A percentile compares a stretch with the other conserved stretches of the same genome.
phyloP scores from a whole-genome alignment of 2,329 filamentous ascomycete species.

The Aspergillus sergii region DNA sequence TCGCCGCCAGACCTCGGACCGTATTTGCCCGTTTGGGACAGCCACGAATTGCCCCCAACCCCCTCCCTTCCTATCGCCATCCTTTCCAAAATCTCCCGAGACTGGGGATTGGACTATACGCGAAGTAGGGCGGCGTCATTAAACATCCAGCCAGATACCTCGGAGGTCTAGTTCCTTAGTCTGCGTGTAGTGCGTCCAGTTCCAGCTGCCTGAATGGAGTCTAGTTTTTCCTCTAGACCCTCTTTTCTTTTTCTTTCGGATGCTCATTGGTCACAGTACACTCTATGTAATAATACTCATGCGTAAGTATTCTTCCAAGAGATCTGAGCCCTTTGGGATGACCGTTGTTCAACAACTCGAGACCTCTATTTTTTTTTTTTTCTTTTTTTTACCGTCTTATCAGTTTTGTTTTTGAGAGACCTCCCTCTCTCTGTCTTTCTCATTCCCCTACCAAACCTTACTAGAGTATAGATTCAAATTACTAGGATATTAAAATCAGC shows the following conservation, averaged over 20 bases:
- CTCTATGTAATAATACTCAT: conserved; percentile 12
- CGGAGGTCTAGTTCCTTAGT: conserved; percentile 1
- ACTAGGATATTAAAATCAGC: background rate
- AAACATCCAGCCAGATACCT: background rate
- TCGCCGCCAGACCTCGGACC: conserved; percentile 16
- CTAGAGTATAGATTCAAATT: background rate
- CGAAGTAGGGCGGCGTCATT: conserved; percentile 2
- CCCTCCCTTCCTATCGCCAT: background rate
- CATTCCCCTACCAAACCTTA: background rate
- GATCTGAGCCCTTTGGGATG: conserved; percentile 16
- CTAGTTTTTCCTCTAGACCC: conserved; percentile 13
- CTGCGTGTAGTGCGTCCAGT: conserved; percentile 3
- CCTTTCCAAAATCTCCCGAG: conserved; percentile 1
- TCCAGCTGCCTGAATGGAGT: conserved; percentile 8
- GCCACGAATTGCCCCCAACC: conserved; percentile 2
- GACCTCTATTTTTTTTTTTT: background rate
- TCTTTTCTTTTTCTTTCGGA: conserved; percentile 10
- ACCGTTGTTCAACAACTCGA: conserved; percentile 1
- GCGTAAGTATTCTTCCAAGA: conserved; percentile 4
- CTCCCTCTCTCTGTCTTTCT: background rate
- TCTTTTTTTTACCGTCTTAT: background rate
- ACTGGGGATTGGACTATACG: background rate
- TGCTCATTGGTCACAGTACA: conserved; percentile 6
- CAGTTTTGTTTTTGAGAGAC: background rate
- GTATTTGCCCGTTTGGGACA: conserved; percentile 17